A percentile compares a stretch with the other conserved stretches of the same genome.
Evolutionary conservation across 2,329 filamentous ascomycete genomes (phyloP).

Genomic region (Trichoderma aggressivum): DNA sequence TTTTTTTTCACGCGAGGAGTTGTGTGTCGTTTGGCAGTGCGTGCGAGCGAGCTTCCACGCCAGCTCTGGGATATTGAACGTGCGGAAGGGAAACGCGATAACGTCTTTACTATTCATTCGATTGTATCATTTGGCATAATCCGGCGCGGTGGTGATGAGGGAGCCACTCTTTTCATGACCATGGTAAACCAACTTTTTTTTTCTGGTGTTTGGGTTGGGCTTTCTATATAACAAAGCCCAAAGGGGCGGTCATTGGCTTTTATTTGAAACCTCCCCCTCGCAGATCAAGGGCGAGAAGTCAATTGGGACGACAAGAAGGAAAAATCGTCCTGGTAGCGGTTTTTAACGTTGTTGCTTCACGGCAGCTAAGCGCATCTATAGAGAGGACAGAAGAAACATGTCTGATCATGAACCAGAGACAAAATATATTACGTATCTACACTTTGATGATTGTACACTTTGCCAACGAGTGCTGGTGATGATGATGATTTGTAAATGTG

Average conservation of each 20-base stretch:
- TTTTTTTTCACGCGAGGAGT: conserved; percentile 3
- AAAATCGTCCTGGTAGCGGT: conserved; percentile 22
- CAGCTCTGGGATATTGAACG: not conserved
- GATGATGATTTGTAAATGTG: not conserved
- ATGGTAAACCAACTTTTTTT: not conserved
- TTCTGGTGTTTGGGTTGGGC: conserved; percentile 3
- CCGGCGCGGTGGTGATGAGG: conserved; percentile 27
- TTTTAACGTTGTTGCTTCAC: conserved; percentile 20
- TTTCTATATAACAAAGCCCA: not conserved
- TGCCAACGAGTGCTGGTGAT: not conserved
- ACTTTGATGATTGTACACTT: not conserved
- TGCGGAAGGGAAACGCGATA: conserved; percentile 4
- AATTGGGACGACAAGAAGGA: not conserved
- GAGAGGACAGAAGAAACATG: conserved; percentile 5
- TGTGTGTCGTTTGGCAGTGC: conserved; percentile 5
- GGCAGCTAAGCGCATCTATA: conserved; percentile 22
- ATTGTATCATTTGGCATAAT: conserved; percentile 31
- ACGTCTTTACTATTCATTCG: conserved; percentile 11
- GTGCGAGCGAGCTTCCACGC: not conserved
- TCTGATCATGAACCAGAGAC: conserved; percentile 18
- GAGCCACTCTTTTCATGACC: not conserved
- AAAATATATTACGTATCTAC: not conserved
- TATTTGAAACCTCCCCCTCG: not conserved
- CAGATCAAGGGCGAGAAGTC: not conserved
- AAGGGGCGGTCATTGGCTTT: conserved; percentile 2